Conservation (phyloP, 106 monocot genomes). For the Vanilla planifolia region DNA sequence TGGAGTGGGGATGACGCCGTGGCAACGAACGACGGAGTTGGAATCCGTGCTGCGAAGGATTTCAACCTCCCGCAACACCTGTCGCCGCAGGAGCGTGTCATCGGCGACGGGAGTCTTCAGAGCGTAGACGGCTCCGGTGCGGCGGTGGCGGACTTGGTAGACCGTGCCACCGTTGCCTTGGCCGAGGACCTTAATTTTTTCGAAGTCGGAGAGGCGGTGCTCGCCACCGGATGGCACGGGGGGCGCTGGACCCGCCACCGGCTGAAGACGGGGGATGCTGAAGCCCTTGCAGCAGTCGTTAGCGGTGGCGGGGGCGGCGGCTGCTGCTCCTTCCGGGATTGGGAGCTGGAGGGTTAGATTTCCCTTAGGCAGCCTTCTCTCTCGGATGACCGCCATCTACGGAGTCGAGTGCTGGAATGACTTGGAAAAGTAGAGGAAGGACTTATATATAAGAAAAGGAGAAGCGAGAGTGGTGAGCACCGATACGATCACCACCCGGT, state of each 20-base stretch:
- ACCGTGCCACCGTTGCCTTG: constrained; percentile 88
- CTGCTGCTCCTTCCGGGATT: background rate
- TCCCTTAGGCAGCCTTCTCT: constrained; percentile 12
- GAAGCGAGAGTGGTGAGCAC: background rate
- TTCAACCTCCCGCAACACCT: constrained; percentile 35
- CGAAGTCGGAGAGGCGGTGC: constrained; percentile 51
- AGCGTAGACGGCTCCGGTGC: constrained; percentile 38
- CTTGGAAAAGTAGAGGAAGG: background rate
- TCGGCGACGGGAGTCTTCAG: constrained; percentile 55
- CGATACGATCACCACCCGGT: background rate
- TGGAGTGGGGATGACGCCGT: constrained; percentile 22
- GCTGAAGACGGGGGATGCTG: no score
- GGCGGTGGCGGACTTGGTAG: constrained; percentile 74
- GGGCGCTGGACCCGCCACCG: background rate
- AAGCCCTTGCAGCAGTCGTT: no score
- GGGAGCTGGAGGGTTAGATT: constrained; percentile 37
- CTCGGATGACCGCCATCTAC: constrained; percentile 36
- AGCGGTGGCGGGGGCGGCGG: no score
- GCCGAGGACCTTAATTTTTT: constrained; percentile 66
- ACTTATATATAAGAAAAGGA: constrained; percentile 1
- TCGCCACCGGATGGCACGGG: constrained; percentile 14
- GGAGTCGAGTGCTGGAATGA: background rate
- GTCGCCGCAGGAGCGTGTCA: constrained; percentile 3
- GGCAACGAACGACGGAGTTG: constrained; percentile 39
- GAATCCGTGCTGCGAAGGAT: constrained; percentile 55